Conservation (phyloP, 163 green algal species). For the Coccomyxa subellipsoidea region DNA sequence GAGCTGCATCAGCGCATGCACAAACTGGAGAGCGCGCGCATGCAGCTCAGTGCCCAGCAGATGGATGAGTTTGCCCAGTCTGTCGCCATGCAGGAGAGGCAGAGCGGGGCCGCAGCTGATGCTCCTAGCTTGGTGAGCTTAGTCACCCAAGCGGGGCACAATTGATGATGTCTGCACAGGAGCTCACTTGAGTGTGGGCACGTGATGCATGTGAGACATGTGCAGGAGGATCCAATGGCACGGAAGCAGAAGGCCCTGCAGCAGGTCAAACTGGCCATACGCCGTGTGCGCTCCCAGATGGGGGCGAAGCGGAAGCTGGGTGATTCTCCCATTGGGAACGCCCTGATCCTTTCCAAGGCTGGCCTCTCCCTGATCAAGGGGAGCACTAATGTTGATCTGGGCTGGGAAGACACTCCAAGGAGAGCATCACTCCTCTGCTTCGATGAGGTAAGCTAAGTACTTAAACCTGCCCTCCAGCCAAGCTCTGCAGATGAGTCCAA, state of each 20-base stretch:
- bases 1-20: slow-evolving; percentile 3
- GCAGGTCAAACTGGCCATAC: neutral
- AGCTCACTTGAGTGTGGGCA: neutral
- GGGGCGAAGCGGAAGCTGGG: neutral
- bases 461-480: neutral
- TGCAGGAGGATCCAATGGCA: neutral
- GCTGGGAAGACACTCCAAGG: neutral
- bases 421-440: neutral
- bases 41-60: neutral
- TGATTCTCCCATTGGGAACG: neutral
- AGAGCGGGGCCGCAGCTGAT: neutral
- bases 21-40: neutral
- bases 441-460: neutral
- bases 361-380: neutral
- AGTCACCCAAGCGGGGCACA: too few species aligned
- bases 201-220: neutral
- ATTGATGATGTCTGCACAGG: too few species aligned
- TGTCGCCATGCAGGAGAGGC: neutral
- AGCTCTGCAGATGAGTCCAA: too few species aligned
- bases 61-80: neutral
- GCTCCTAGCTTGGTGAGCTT: neutral
- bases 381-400: neutral
- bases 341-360: neutral
- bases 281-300: neutral
- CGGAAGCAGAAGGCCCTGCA: neutral